These are phyloP conservation scores for Mortierella sp. DNA, from an alignment of 371 early-diverging fungal genomes.

Conservation along the genomic window DNA sequence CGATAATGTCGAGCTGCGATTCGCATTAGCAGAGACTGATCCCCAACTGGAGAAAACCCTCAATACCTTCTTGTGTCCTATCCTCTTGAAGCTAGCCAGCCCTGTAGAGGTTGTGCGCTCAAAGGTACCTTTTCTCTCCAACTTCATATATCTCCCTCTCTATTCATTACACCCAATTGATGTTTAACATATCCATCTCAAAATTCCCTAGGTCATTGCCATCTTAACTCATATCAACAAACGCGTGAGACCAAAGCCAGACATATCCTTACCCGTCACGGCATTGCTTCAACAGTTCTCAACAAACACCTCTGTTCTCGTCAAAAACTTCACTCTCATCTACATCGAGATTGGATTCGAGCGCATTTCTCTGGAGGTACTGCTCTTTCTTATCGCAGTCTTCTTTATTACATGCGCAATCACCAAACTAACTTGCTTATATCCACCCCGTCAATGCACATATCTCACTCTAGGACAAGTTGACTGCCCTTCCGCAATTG, in stretches of 20 bases:
- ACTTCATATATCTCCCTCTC: not conserved
- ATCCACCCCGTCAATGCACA: not conserved
- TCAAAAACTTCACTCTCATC: conserved; percentile 79
- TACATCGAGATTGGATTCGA: conserved; percentile 82
- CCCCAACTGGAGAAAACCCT: conserved; percentile 80
- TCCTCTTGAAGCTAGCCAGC: conserved; percentile 79
- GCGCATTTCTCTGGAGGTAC: conserved; percentile 56
- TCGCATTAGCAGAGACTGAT: conserved; percentile 87
- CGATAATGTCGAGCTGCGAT: conserved; percentile 87
- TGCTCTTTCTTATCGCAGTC: conserved; percentile 10
- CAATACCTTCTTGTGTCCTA: conserved; percentile 77
- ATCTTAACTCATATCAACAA: conserved; percentile 88
- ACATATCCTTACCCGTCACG: conserved; percentile 73
- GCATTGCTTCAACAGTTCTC: conserved; percentile 67
- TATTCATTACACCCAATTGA: not conserved
- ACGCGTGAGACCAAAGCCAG: conserved; percentile 73
- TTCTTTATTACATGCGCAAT: not conserved
- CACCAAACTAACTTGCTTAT: not conserved
- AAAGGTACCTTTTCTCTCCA: conserved; percentile 57
- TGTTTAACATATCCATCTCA: not conserved
- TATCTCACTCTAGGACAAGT: conserved; percentile 24
- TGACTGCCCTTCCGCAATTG: conserved; percentile 65
- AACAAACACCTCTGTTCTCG: conserved; percentile 59
- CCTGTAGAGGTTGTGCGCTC: conserved; percentile 64
- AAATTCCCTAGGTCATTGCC: conserved; percentile 69